Evolutionary conservation across 169 alveolate genomes (phyloP).

Genomic region (Cryptosporidium sp.): DNA sequence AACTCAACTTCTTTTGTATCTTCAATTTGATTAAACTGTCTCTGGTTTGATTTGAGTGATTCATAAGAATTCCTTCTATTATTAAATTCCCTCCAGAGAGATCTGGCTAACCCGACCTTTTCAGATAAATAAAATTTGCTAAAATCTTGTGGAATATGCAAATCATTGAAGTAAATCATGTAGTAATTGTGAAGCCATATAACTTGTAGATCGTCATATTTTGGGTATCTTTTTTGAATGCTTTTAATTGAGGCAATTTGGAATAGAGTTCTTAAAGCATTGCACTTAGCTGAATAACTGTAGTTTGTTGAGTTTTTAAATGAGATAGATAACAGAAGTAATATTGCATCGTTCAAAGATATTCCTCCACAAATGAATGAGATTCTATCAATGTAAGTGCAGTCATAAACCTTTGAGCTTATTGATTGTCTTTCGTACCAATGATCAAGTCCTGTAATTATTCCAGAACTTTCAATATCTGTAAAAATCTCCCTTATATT

Average conservation of each 20-base stretch:
- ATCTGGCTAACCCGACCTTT: conserved; percentile 61
- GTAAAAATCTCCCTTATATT: conserved; percentile 23
- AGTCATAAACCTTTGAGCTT: not conserved
- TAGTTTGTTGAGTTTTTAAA: conserved; percentile 36
- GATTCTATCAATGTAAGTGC: conserved; percentile 40
- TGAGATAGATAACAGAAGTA: conserved; percentile 49
- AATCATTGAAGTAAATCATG: conserved; percentile 44
- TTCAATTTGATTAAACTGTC: not conserved
- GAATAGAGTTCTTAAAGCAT: conserved; percentile 49
- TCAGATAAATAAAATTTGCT: conserved; percentile 71
- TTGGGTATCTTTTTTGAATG: conserved; percentile 68
- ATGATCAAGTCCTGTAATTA: conserved; percentile 25
- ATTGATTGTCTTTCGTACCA: conserved; percentile 3
- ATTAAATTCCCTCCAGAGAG: conserved; percentile 65
- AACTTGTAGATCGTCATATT: conserved; percentile 54
- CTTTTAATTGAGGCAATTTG: conserved; percentile 68
- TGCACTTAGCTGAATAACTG: conserved; percentile 47
- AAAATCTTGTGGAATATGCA: conserved; percentile 72
- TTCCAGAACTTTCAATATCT: conserved; percentile 18
- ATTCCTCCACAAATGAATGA: conserved; percentile 61
- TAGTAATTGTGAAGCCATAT: conserved; percentile 73
- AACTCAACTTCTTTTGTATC: not conserved
- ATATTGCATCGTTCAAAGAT: conserved; percentile 38
- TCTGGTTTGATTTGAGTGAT: not conserved
- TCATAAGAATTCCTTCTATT: conserved; percentile 22